Conservation (phyloP, 108 stramenopile genomes). For the Seminavis robusta region DNA sequence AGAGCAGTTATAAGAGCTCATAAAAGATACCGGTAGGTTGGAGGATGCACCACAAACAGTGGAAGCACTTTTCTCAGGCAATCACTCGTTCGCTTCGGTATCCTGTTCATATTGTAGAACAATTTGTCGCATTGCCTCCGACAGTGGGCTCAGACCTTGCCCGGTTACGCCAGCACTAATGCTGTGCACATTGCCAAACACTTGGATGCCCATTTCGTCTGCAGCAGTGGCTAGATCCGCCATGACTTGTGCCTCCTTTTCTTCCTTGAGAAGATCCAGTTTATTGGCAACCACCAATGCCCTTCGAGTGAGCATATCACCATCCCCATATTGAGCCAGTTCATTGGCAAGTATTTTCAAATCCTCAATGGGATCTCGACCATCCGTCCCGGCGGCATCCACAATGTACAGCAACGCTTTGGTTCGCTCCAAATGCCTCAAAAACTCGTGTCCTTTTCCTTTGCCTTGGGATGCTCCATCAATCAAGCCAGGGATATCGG, state of each 20-base stretch:
- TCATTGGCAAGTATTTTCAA: constrained; percentile 65
- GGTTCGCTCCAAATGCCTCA: constrained; percentile 92
- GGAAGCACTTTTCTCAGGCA: no score
- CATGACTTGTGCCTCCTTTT: constrained; percentile 42
- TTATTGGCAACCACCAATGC: constrained; percentile 85
- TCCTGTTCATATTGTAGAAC: constrained; percentile 11
- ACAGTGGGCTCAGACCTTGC: constrained; percentile 59
- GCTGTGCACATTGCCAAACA: constrained; percentile 57
- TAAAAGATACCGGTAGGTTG: no score
- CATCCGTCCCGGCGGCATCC: constrained; percentile 75
- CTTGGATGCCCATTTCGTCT: constrained; percentile 57
- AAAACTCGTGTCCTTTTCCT: constrained; percentile 95
- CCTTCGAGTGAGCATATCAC: constrained; percentile 60
- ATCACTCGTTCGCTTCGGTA: no score
- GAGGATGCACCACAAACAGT: no score
- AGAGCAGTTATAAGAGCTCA: no score
- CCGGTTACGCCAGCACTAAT: constrained; percentile 85
- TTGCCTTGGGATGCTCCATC: constrained; percentile 91
- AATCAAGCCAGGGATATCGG: constrained; percentile 96
- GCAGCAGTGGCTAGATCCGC: constrained; percentile 36
- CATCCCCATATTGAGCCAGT: constrained; percentile 61
- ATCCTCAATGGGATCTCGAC: constrained; percentile 65
- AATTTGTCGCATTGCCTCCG: constrained; percentile 47
- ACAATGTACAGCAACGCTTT: constrained; percentile 79
- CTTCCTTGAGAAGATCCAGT: constrained; percentile 66